Evolutionary conservation across 2,329 filamentous ascomycete genomes (phyloP).

Genomic region (Fusarium continuum): DNA sequence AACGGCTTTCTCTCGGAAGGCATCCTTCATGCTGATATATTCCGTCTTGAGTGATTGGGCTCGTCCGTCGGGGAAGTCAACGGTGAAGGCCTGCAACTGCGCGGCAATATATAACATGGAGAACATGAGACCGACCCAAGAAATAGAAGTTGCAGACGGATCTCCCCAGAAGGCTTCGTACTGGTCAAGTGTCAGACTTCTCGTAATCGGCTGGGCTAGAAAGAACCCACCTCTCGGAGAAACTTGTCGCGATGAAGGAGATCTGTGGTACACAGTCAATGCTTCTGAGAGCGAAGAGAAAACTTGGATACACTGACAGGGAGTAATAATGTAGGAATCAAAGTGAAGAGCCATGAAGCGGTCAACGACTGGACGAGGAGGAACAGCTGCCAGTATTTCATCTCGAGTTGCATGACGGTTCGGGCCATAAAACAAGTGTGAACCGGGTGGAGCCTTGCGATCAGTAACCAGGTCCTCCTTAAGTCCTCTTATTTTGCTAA

Average conservation of each 20-base stretch:
- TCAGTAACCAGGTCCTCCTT: conserved; percentile 23
- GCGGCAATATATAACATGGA: conserved; percentile 24
- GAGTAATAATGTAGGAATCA: conserved; percentile 23
- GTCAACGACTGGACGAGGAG: conserved; percentile 26
- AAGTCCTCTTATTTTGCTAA: conserved; percentile 23
- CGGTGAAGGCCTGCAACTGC: conserved; percentile 19
- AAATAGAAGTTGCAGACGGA: conserved; percentile 11
- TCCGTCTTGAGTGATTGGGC: conserved; percentile 15
- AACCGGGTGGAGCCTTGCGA: conserved; percentile 9
- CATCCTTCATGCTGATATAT: conserved; percentile 22
- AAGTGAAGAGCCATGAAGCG: conserved; percentile 26
- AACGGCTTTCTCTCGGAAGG: conserved; percentile 21
- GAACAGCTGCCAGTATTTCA: conserved; percentile 22
- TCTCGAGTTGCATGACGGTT: conserved; percentile 23
- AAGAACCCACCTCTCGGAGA: conserved; percentile 22
- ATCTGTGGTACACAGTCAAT: conserved; percentile 19
- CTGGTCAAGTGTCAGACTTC: conserved; percentile 19
- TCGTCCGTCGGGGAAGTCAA: conserved; percentile 1
- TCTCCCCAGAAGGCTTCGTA: conserved; percentile 23
- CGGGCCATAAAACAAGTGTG: conserved; percentile 27
- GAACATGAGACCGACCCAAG: conserved; percentile 29
- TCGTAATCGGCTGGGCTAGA: not conserved
- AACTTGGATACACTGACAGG: conserved; percentile 11
- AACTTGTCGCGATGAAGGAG: conserved; percentile 24
- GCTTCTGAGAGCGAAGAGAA: not conserved